These are phyloP conservation scores for Sugiyamaella valdiviana DNA, from an alignment of 805 yeast species.

Conservation along the genomic window DNA sequence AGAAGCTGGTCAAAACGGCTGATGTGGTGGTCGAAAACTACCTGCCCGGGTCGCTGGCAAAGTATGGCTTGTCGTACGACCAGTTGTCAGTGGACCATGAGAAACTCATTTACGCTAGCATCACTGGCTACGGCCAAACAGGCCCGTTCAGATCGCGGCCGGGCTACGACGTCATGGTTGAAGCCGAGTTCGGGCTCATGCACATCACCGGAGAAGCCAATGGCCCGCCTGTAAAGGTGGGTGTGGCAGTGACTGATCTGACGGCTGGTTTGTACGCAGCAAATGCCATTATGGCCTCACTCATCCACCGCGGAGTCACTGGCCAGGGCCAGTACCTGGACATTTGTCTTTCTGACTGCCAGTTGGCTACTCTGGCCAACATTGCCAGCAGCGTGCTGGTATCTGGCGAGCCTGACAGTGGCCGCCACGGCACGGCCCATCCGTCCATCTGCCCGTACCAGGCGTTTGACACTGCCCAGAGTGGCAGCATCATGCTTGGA, in stretches of 20 bases:
- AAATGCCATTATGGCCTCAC: conserved; percentile 35
- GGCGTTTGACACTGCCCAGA: conserved; percentile 34
- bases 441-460: conserved; percentile 39
- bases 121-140: conserved; percentile 40
- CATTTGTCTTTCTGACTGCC: conserved; percentile 35
- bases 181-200: conserved; percentile 41
- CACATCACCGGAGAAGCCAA: conserved; percentile 39
- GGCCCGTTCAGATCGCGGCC: conserved; percentile 37
- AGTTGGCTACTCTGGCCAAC: conserved; percentile 37
- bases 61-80: conserved; percentile 34
- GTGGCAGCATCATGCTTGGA: conserved; percentile 36
- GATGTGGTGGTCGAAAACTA: conserved; percentile 38
- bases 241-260: conserved; percentile 40
- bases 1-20: conserved; percentile 26
- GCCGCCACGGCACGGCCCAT: conserved; percentile 39
- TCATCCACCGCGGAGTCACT: conserved; percentile 27
- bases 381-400: conserved; percentile 36
- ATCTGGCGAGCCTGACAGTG: conserved; percentile 35
- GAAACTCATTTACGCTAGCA: conserved; percentile 33
- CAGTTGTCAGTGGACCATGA: conserved; percentile 25
- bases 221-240: conserved; percentile 39
- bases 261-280: conserved; percentile 38
- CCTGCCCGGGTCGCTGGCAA: conserved; percentile 34
- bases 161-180: conserved; percentile 42
- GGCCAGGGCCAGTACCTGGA: conserved; percentile 37